phyloP scores from a whole-genome alignment of 2,329 filamentous ascomycete species.

The Ceratocystis cubensis region DNA sequence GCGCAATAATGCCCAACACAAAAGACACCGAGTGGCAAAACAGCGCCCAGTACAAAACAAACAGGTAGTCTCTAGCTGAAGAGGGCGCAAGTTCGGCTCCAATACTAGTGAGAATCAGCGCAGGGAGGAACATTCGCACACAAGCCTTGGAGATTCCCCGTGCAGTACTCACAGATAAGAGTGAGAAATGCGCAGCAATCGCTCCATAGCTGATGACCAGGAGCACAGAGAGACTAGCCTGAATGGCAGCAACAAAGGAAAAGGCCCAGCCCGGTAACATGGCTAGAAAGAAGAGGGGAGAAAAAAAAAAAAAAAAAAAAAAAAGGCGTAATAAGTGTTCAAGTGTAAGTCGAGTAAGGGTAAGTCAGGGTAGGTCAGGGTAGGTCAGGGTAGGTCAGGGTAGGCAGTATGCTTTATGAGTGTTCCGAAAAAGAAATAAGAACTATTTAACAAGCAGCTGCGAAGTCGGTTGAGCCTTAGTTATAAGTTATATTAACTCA shows the following conservation, averaged over 20 bases:
- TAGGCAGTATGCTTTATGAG: neutral
- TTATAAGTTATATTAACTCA: neutral
- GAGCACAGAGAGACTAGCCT: slow-evolving; percentile 37
- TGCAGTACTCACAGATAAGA: slow-evolving; percentile 30
- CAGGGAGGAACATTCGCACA: slow-evolving; percentile 37
- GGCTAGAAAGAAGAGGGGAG: neutral
- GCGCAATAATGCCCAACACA: slow-evolving; percentile 30
- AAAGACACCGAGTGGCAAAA: slow-evolving; percentile 32
- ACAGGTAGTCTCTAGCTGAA: slow-evolving; percentile 27
- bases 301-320: neutral
- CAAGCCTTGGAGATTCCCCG: slow-evolving; percentile 36
- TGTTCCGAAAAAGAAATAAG: neutral
- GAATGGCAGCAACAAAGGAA: slow-evolving; percentile 34
- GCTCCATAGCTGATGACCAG: slow-evolving; percentile 36
- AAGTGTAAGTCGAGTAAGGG: neutral
- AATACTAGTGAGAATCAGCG: slow-evolving; percentile 35
- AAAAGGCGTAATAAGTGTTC: neutral
- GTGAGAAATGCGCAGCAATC: slow-evolving; percentile 30
- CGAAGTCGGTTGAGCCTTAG: neutral
- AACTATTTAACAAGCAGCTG: neutral
- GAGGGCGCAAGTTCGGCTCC: slow-evolving; percentile 31
- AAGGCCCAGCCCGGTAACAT: neutral
- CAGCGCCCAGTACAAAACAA: slow-evolving; percentile 24
- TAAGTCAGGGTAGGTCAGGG: neutral
- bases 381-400: neutral